A percentile compares a stretch with the other conserved stretches of the same genome.
Conservation (phyloP, 306 rosid genomes). For the Castanospermum australe region DNA sequence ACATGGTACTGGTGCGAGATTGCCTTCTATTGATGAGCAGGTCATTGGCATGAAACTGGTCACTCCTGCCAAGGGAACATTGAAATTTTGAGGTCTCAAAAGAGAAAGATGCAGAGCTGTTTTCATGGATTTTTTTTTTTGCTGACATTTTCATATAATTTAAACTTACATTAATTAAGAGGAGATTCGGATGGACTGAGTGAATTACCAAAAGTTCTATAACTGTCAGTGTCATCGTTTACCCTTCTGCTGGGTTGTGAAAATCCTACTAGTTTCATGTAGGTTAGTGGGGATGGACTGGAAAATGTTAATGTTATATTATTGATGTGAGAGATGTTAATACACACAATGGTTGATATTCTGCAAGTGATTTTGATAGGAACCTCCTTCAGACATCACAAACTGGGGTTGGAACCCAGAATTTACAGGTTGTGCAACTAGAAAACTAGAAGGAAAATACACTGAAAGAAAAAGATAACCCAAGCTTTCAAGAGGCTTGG, state of each 20-base stretch:
- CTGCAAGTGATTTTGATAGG: too few relatives aligned
- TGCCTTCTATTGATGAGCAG: slow-evolving; percentile 98
- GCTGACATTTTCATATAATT: neutral
- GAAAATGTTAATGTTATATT: neutral
- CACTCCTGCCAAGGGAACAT: slow-evolving; percentile 93
- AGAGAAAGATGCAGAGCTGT: slow-evolving; percentile 86
- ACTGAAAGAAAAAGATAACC: too few relatives aligned
- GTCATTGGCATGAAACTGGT: slow-evolving; percentile 85
- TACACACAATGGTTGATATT: neutral
- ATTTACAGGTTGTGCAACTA: too few relatives aligned
- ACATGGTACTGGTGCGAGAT: slow-evolving; percentile 92
- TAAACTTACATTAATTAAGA: slow-evolving; percentile 8
- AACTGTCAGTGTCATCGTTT: neutral
- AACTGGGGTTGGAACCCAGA: too few relatives aligned
- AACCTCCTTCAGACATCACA: too few relatives aligned
- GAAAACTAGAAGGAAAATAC: too few relatives aligned
- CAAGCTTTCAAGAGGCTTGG: too few relatives aligned
- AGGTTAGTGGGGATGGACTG: slow-evolving; percentile 10
- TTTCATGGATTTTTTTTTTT: neutral
- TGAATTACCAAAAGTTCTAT: neutral
- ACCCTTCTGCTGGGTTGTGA: neutral
- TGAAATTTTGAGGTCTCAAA: slow-evolving; percentile 78
- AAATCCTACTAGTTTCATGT: slow-evolving; percentile 15
- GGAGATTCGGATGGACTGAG: neutral
- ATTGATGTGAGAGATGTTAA: neutral